Base-by-base conservation (phyloP, 2,329 filamentous ascomycete genomes). In the Cercospora janseana region DNA sequence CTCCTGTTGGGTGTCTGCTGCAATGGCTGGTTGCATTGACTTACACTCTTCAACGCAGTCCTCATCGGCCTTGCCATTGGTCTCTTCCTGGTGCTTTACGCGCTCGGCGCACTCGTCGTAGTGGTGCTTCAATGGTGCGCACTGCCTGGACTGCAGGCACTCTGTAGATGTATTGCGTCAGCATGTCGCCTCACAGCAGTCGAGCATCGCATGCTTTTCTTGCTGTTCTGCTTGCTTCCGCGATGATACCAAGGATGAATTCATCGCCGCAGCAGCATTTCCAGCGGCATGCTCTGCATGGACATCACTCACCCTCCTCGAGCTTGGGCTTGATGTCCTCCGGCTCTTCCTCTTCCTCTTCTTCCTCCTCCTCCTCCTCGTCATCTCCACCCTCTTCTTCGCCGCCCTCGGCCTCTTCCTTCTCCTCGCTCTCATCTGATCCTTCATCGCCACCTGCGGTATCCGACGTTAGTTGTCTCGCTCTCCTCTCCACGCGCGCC, bases 11-110 rank as follows among this genome's bases (percentile, higher is more conserved):
- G 21, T 4, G 16, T 23, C 23, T 23, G 15, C 24, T 18, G 31
- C n/a, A 9, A n/a, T 24, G 12, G 10, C 29, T 20, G 27, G 12
- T 24, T 21, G 26, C 6, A 3, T 41, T 15, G 24, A 83, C 91
- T 75, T 86, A 97, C 93, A 98, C 80, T 98, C 93, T 80, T 98
- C 93, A 62, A 97, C 89, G 68, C 93, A 98, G 78, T 97, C 91
- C 81, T 98, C 93, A 67, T 87, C 83, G 65, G 85, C 85, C 74
- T 85, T 83, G 73, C 80, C 79, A 64, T 86, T 83, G 59, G 85
- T 80, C 63, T 86, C 81, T 67, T 89, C 82, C 64, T 78, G 70
- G 69, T 79, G 73, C 65, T 84, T 88, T 63, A 98, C 93, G 66
- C 93, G 90, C 82, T 95, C 91, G 64, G 92, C 90, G 73, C 93